Evolutionary conservation across 2,329 filamentous ascomycete species (phyloP).

Genomic region (Calonectria hawksworthii): DNA sequence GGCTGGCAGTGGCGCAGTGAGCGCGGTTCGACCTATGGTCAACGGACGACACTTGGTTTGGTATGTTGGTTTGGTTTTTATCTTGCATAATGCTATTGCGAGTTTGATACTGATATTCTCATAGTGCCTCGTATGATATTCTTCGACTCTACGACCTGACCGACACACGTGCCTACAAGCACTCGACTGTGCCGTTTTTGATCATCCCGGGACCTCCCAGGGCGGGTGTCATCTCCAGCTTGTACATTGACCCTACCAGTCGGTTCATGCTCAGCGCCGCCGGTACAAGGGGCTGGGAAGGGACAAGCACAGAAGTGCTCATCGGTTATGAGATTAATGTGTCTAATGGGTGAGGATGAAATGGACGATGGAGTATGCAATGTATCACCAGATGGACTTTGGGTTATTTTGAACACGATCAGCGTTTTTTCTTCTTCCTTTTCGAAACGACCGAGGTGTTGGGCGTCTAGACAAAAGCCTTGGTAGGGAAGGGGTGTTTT

Average conservation of each 20-base stretch:
- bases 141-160: slow-evolving; percentile 91
- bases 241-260: slow-evolving; percentile 90
- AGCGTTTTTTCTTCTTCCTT: neutral
- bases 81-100: neutral
- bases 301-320: slow-evolving; percentile 87
- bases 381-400: slow-evolving; percentile 7
- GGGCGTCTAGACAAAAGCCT: slow-evolving; percentile 16
- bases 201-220: slow-evolving; percentile 90
- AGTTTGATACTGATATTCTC: neutral
- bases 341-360: slow-evolving; percentile 28
- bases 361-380: neutral
- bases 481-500: neutral
- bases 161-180: slow-evolving; percentile 74
- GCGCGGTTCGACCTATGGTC: slow-evolving; percentile 88
- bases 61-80: slow-evolving; percentile 44
- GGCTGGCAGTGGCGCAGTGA: slow-evolving; percentile 89
- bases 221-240: slow-evolving; percentile 87
- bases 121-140: slow-evolving; percentile 93
- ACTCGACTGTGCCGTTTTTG: slow-evolving; percentile 91
- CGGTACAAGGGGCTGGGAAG: slow-evolving; percentile 96
- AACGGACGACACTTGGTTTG: slow-evolving; percentile 95
- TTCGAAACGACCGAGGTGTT: slow-evolving; percentile 13
- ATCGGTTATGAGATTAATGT: slow-evolving; percentile 90
- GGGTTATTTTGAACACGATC: slow-evolving; percentile 9
- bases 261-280: slow-evolving; percentile 93